Conservation (phyloP, 495 filamentous ascomycete species). For the Podospora comata region DNA sequence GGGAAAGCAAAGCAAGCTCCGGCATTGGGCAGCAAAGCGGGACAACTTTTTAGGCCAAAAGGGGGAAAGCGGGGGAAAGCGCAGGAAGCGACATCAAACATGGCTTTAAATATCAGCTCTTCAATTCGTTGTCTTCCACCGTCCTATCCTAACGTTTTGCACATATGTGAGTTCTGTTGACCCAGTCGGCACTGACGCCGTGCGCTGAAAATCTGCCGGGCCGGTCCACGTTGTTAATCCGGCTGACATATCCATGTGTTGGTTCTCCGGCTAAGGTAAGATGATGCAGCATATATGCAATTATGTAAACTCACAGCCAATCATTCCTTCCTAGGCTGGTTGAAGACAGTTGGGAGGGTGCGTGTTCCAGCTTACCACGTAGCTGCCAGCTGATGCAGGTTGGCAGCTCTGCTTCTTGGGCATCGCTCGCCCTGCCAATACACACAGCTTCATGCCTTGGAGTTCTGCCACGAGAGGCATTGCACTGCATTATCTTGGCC, state of each 20-base stretch:
- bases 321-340: not conserved
- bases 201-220: not conserved
- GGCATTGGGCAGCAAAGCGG: constrained; percentile 5
- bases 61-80: not conserved
- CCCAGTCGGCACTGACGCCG: not conserved
- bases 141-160: not conserved
- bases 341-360: not conserved
- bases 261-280: not conserved
- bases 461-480: not conserved
- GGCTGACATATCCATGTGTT: not conserved
- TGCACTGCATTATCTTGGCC: not conserved
- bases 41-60: not conserved
- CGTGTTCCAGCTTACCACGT: not conserved
- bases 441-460: not conserved
- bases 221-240: not conserved
- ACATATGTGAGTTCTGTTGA: not conserved
- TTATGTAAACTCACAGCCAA: not conserved
- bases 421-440: not conserved
- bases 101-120: not conserved
- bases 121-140: not conserved
- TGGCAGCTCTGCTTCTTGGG: not conserved
- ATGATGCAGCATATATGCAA: not conserved
- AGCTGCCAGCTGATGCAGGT: not conserved
- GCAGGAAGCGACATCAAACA: not conserved
- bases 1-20: not conserved